phyloP scores from a whole-genome alignment of 345 rosid genomes.

The Cardamine chenopodiifolia region DNA sequence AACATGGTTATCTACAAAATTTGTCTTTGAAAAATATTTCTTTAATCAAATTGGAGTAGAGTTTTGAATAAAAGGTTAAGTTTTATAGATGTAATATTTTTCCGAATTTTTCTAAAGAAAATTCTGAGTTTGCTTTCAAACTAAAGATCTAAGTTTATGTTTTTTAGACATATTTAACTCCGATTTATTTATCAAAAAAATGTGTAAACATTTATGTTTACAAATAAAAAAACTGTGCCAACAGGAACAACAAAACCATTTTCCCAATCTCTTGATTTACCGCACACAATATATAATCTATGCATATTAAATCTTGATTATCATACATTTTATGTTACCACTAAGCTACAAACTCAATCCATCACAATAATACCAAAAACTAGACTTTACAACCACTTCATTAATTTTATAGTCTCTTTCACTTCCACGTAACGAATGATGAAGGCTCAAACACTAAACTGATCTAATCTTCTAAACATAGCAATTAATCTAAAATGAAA shows the following conservation, averaged over 20 bases:
- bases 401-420: neutral
- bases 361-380: neutral
- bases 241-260: neutral
- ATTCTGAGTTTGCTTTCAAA: neutral
- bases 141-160: neutral
- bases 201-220: too few relatives aligned
- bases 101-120: neutral
- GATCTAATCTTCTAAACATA: neutral
- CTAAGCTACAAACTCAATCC: neutral
- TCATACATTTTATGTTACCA: neutral
- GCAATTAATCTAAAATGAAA: conserved; percentile 22
- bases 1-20: neutral
- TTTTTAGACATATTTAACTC: too few relatives aligned
- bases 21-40: neutral
- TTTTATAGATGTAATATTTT: neutral
- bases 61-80: neutral
- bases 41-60: neutral
- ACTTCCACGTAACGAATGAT: neutral
- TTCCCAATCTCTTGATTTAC: neutral
- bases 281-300: neutral
- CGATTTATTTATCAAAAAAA: too few relatives aligned
- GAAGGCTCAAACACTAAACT: neutral
- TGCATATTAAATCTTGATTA: neutral
- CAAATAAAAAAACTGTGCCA: neutral
- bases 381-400: neutral